Evolutionary conservation across 1,284 basidiomycete genomes (phyloP).

Genomic region (Ustanciosporium gigantosporum): DNA sequence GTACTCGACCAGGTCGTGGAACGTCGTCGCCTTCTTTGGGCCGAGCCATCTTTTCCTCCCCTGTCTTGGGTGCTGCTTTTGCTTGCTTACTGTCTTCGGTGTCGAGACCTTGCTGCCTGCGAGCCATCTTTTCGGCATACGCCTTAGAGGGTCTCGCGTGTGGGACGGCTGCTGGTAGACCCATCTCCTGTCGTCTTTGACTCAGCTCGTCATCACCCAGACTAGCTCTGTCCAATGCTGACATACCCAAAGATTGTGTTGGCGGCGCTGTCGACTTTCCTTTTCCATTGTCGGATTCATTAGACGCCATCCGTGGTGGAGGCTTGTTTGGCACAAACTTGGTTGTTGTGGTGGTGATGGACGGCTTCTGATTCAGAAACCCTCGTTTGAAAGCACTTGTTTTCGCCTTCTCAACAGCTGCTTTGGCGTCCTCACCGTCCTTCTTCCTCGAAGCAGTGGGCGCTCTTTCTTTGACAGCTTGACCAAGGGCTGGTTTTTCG

Average conservation of each 20-base stretch:
- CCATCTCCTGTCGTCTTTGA: conserved; percentile 24
- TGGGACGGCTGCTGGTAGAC: conserved; percentile 49
- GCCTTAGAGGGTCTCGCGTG: conserved; percentile 58
- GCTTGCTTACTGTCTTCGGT: conserved; percentile 1
- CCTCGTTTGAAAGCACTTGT: conserved; percentile 52
- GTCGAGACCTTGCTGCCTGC: conserved; percentile 5
- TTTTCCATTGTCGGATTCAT: too few relatives aligned
- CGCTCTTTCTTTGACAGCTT: conserved; percentile 21
- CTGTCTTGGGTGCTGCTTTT: too few relatives aligned
- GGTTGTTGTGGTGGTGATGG: too few relatives aligned
- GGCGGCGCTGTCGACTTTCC: not conserved
- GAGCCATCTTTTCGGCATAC: conserved; percentile 48
- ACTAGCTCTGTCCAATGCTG: conserved; percentile 48
- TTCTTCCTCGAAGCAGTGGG: not conserved
- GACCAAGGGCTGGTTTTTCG: conserved; percentile 29
- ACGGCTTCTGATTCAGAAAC: conserved; percentile 38
- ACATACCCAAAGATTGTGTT: conserved; percentile 42
- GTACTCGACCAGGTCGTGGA: conserved; percentile 30
- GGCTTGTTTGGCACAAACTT: conserved; percentile 18
- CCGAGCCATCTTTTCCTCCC: conserved; percentile 23
- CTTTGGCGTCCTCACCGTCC: not conserved
- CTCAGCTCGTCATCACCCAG: conserved; percentile 40
- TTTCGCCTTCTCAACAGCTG: conserved; percentile 8
- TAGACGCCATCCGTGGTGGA: too few relatives aligned
- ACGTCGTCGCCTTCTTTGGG: conserved; percentile 24